These are phyloP conservation scores for Platanthera zijinensis DNA, from an alignment of 106 monocot species.

Conservation along the genomic window DNA sequence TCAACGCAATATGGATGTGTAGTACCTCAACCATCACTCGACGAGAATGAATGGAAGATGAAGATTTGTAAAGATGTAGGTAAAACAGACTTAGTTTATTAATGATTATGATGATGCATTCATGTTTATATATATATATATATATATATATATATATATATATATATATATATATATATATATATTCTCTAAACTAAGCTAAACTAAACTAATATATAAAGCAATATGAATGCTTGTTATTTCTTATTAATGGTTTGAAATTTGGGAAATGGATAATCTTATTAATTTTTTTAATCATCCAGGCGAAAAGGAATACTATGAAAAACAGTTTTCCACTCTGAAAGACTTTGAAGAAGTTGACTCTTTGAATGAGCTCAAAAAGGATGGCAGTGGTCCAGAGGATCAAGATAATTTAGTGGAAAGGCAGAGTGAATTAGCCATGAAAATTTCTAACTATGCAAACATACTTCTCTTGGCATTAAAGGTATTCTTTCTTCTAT, in stretches of 20 bases:
- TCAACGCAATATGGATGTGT: no score
- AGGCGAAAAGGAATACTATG: conserved; percentile 92
- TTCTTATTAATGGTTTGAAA: not conserved
- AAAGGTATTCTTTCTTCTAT: conserved; percentile 44
- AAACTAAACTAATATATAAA: no score
- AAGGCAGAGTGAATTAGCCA: conserved; percentile 55
- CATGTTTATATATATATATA: no score
- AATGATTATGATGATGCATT: no score
- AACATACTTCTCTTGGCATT: conserved; percentile 63
- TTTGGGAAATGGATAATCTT: not conserved
- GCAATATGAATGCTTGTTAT: no score
- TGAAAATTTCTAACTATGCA: conserved; percentile 88
- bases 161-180: no score
- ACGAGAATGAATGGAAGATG: no score
- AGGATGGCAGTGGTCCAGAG: conserved; percentile 25
- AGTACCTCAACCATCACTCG: no score
- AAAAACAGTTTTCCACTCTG: conserved; percentile 75
- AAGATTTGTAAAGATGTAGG: no score
- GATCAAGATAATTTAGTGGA: conserved; percentile 30
- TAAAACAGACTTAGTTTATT: no score
- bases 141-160: no score
- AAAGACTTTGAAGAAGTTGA: conserved; percentile 86
- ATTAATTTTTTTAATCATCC: not conserved
- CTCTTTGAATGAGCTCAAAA: conserved; percentile 12
- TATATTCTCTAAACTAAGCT: no score